Base-by-base conservation (phyloP, 2,329 filamentous ascomycete species). In the Colletotrichum destructivum region DNA sequence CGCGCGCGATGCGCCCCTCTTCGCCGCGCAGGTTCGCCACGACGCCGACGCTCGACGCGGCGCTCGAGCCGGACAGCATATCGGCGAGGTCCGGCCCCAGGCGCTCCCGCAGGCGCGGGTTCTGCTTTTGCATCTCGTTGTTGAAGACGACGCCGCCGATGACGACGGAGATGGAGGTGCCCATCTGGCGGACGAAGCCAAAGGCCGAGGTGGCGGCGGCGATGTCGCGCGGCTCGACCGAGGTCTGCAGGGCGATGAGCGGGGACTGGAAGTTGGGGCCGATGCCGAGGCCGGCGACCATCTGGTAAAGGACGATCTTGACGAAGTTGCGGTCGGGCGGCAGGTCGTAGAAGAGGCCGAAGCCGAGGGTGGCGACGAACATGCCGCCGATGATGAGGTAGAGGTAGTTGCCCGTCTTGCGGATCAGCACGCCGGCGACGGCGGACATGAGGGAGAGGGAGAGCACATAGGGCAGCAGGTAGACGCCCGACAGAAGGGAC, bases 241-340 rank as follows among this genome's bases (percentile, higher is more conserved):
- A 87, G 3, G 88, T 86, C 75, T 94, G 92, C 6, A 94, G 85
- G 0, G 89, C 88, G 47, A 92, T 87, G 31, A 92, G 82, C 0
- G 90, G 90, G 0, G 88, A 81, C 77, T 92, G 90, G 78, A 92
- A 90, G 77, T 90, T 89, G 47, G 89, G 87, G 0, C 90, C 90
- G 7, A 90, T 85, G 31, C 90, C 91, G 6, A 89, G 76, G n/a
- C 90, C 90, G 5, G 84, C 85, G 42, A 92, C 82, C 59, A 92
- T 80, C 78, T 92, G 89, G 76, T 85, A 92, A 52, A 88, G 69
- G 75, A 88, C 75, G 52, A 89, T 80, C 76, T 84, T 86, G 68
- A 77, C 66, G 80, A 85, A 84, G 77, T 86, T 83, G 26, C 83
- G 78, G 4, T 84, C 82, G 9, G 88, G 79, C 54, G 88, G 84